Conservation (phyloP, 129 eudicot species). For the Tagetes erecta region DNA sequence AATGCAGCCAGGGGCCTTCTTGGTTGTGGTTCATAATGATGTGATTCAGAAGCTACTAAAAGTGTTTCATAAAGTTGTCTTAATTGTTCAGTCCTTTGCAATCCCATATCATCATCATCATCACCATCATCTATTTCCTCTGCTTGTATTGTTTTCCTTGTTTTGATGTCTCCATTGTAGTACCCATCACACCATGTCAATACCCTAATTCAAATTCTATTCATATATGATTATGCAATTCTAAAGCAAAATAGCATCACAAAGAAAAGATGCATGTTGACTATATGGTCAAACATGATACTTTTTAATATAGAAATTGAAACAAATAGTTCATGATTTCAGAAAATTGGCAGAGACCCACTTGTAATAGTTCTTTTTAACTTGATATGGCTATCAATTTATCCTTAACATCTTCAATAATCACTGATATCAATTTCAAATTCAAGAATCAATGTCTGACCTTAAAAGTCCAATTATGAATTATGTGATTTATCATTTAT, state of each 20-base stretch:
- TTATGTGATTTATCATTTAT: background rate
- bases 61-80: conserved; percentile 77
- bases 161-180: conserved; percentile 89
- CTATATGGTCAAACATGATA: background rate
- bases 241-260: conserved; percentile 14
- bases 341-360: conserved; percentile 8
- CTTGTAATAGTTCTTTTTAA: background rate
- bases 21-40: conserved; percentile 42
- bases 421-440: background rate
- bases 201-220: conserved; percentile 42
- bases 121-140: conserved; percentile 48
- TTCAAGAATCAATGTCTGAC: conserved; percentile 18
- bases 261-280: background rate
- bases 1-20: conserved; percentile 72
- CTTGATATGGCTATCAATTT: background rate
- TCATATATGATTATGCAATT: conserved; percentile 13
- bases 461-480: background rate
- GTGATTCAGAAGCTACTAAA: conserved; percentile 42
- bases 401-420: background rate
- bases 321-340: background rate
- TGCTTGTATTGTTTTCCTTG: conserved; percentile 73
- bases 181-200: conserved; percentile 90
- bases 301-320: background rate
- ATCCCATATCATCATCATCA: conserved; percentile 45
- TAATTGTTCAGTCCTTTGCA: conserved; percentile 73